Evolutionary conservation across 495 filamentous ascomycete genomes (phyloP), one percentile per base, ranked within the genome.

Genomic region (Zalerion maritima): DNA sequence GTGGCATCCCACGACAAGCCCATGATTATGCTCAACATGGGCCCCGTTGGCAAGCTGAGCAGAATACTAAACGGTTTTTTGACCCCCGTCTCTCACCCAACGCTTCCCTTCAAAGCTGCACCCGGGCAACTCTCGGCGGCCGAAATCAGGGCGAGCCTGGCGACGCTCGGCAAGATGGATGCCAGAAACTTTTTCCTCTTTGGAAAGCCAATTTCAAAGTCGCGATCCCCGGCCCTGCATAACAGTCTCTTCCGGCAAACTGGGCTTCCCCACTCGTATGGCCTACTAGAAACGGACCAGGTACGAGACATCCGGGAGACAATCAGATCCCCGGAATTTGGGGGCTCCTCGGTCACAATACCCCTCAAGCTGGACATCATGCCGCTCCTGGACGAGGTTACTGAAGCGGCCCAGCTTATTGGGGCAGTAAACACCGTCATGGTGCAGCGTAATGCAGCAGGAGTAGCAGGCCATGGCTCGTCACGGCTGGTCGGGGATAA

Each of bases 11-110:
- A 92, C 45, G 63, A 78, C 19, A 70, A 69, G 6, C 89, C 83
- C 3, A 46, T 96, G 38, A 94, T 99, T 44, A 84, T 82, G 2
- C 76, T 99, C 55, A 96, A 99, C 56, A 96, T 96, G 86, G 87
- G 91, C 20, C 62, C 72, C 12, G 59, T 68, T 18, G 89, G 89
- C 14, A 86, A 94, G 50, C 71, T 94, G 10, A 91, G 82, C 46
- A 70, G 89, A 18, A 75, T 99, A 32, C 57, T 86, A 32, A 96
- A 96, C 54, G 59, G 64, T 31, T 96, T 96, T 65, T 69, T 99
- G 67, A 96, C 91, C 2, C 89, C 89, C 3, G 89, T 99, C 14
- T 85, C 86, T 11, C 91, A 96, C 49, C 81, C 85, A 4, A 67
- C 67, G 10, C 65, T 94, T 2, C 84, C 89, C 0, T 78, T 83